Evolutionary conservation across 1,139 yeast species (phyloP), one percentile per base, ranked within the genome.

Genomic region (Saccharomyces pastorianus): DNA sequence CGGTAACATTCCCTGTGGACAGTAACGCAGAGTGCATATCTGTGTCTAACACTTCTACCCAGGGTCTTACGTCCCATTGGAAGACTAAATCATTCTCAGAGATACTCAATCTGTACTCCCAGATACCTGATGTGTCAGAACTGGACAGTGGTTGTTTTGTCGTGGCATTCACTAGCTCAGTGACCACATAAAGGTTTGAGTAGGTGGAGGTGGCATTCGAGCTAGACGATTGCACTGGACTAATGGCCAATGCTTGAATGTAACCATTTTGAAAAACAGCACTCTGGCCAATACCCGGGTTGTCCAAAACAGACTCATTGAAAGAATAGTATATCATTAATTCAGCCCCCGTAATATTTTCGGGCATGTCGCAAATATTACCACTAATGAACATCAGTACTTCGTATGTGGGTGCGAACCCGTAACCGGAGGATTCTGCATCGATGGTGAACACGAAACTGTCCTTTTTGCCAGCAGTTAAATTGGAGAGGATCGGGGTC

Each of bases 11-110:
- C n/a, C 82, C 84, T 0, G 91, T 84, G 28, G 81, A 80, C 41
- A 90, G 73, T 56, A 89, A 73, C 0, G 88, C 95, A 51, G 88
- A 80, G 23, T 77, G 76, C 62, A 80, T 81, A 69, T 90, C 97
- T 0, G 90, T 73, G 65, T 89, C 96, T 2, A 88, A 80, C 14
- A 87, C 73, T 42, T 74, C 71, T 0, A 88, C 79, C 76, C 83
- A 78, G 29, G 83, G 71, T 23, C 80, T 71, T 50, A 76, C 75
- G 65, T 84, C 90, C 84, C 88, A 87, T 60, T 84, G 86, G 66
- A 82, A 87, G 0, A 82, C 80, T 57, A 86, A 76, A 59, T 81
- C 83, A 51, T 75, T 74, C 59, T 83, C 85, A 1, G 93, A 86
- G 2, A 83, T 79, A 2, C 90, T 93, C 34, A 90, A 70, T 65